These are phyloP conservation scores for Populus simonii DNA, from an alignment of 345 rosid species.

Conservation along the genomic window DNA sequence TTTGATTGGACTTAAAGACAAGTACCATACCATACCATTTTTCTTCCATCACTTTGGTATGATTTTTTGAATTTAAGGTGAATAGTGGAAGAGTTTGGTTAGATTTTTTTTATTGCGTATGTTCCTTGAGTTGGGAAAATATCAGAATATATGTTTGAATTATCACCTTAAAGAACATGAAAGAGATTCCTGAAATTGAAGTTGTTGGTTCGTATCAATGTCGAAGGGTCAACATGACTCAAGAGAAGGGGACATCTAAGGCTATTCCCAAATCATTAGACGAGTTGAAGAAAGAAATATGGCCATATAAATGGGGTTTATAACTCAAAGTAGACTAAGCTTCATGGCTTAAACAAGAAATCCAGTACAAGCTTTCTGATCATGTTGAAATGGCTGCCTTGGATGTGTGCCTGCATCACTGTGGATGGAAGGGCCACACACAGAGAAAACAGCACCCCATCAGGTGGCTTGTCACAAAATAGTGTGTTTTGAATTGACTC, in stretches of 20 bases:
- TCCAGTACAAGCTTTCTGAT: no score
- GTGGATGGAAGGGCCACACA: slow-evolving; percentile 12
- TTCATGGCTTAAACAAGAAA: neutral
- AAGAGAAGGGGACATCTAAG: neutral
- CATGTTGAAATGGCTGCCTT: neutral
- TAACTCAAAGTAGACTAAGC: no score
- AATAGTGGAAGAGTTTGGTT: neutral
- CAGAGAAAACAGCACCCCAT: slow-evolving; percentile 4
- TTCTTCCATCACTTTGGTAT: neutral
- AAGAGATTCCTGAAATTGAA: neutral
- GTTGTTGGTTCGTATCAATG: slow-evolving; percentile 1
- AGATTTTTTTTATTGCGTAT: neutral
- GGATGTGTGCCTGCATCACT: neutral
- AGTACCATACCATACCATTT: neutral
- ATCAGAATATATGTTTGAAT: neutral
- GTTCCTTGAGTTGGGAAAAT: neutral
- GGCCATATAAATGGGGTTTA: no score
- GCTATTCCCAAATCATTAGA: neutral
- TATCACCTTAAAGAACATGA: neutral
- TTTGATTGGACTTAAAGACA: neutral
- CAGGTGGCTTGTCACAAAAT: slow-evolving; percentile 11
- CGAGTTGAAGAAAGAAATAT: no score
- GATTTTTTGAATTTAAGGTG: neutral
- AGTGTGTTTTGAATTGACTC: slow-evolving; percentile 29
- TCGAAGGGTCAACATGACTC: slow-evolving; percentile 1